phyloP scores from a whole-genome alignment of 192 early-diverging fungal genomes.

The Coemansia sp. region DNA sequence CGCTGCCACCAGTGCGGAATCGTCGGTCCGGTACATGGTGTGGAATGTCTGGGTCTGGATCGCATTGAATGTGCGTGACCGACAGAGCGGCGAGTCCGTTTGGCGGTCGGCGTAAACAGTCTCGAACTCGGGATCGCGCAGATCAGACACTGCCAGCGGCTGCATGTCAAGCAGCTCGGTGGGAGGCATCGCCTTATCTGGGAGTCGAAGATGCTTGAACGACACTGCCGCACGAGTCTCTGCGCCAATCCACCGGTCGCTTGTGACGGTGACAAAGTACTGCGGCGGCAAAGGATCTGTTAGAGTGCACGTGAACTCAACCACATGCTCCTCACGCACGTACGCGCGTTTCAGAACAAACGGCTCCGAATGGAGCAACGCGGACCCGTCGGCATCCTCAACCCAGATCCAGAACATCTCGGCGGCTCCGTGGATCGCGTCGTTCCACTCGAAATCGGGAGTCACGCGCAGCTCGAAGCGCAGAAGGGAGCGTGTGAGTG shows the following conservation, averaged over 20 bases:
- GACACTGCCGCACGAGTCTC: constrained; percentile 92
- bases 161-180: constrained; percentile 95
- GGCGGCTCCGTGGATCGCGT: constrained; percentile 77
- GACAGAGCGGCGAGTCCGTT: constrained; percentile 9
- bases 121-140: constrained; percentile 74
- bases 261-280: constrained; percentile 90
- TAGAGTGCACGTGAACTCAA: constrained; percentile 89
- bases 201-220: constrained; percentile 89
- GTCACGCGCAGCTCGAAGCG: constrained; percentile 89
- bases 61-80: constrained; percentile 73
- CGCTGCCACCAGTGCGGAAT: constrained; percentile 90
- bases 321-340: constrained; percentile 76
- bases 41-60: constrained; percentile 97
- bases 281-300: constrained; percentile 94
- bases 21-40: constrained; percentile 81
- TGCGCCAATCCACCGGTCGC: constrained; percentile 93
- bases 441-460: constrained; percentile 94
- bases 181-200: constrained; percentile 90
- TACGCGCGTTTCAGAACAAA: constrained; percentile 89
- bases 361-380: constrained; percentile 85
- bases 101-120: constrained; percentile 54
- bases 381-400: constrained; percentile 91
- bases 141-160: constrained; percentile 77
- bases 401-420: constrained; percentile 95
- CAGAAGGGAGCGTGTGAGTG: constrained; percentile 87